These are phyloP conservation scores for Oryza meridionalis DNA, from an alignment of 176 grass and related monocot species.

Conservation along the genomic window DNA sequence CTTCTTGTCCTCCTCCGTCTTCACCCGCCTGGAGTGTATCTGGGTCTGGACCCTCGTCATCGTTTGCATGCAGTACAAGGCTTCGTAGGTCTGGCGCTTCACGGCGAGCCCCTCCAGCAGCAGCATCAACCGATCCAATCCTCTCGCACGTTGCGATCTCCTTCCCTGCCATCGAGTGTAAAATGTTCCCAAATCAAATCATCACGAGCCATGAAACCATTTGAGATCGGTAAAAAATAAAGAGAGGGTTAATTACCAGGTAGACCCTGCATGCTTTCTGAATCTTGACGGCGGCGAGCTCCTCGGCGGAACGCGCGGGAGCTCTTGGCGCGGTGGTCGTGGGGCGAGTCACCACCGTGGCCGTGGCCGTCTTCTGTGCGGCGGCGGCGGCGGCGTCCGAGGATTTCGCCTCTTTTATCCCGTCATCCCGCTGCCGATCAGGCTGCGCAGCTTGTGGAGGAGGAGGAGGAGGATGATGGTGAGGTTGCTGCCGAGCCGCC, in stretches of 20 bases:
- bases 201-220: neutral
- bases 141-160: constrained; percentile 47
- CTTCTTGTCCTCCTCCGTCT: constrained; percentile 77
- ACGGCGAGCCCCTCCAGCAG: constrained; percentile 56
- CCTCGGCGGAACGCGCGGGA: constrained; percentile 44
- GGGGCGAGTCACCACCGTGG: neutral
- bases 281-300: constrained; percentile 63
- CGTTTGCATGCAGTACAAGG: constrained; percentile 67
- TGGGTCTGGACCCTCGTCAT: constrained; percentile 80
- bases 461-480: neutral
- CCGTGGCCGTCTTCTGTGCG: neutral
- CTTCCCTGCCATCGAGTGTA: constrained; percentile 47
- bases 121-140: constrained; percentile 56
- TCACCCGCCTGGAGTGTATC: constrained; percentile 64
- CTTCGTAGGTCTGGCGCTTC: constrained; percentile 58
- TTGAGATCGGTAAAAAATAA: neutral
- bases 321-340: constrained; percentile 14
- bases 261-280: constrained; percentile 60
- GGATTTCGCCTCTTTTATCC: neutral
- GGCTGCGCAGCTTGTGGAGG: neutral
- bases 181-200: neutral
- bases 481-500: neutral
- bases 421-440: constrained; percentile 8
- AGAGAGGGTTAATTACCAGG: constrained; percentile 34
- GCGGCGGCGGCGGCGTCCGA: neutral